A percentile compares a stretch with the other conserved stretches of the same genome.
These are phyloP conservation scores for Metarhizium guizhouense DNA, from an alignment of 2,329 filamentous ascomycete species.

Conservation along the genomic window DNA sequence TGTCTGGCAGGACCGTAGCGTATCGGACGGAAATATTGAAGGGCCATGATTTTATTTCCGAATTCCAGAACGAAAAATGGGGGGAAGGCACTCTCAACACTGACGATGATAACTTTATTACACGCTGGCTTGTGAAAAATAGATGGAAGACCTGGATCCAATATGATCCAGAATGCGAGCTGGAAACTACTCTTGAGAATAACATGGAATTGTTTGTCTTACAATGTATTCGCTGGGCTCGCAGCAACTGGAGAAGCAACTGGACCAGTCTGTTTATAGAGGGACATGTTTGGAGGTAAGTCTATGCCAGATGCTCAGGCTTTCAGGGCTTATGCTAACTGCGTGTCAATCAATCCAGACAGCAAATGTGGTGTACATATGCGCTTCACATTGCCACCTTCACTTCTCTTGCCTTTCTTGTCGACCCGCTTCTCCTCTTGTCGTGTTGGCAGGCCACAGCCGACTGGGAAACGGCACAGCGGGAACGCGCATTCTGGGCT, in stretches of 20 bases:
- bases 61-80: constrained; percentile 89
- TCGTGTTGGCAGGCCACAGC: constrained; percentile 61
- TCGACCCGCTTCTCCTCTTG: constrained; percentile 65
- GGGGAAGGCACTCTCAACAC: constrained; percentile 83
- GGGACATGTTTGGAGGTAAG: constrained; percentile 79
- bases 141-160: constrained; percentile 93
- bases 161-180: constrained; percentile 82
- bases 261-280: constrained; percentile 82
- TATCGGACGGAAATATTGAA: constrained; percentile 85
- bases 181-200: constrained; percentile 88
- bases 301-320: constrained; percentile 15
- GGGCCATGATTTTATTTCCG: constrained; percentile 75
- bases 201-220: constrained; percentile 73
- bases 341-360: constrained; percentile 39
- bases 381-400: constrained; percentile 88
- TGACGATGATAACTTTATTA: constrained; percentile 97
- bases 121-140: constrained; percentile 87
- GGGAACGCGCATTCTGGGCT: constrained; percentile 47
- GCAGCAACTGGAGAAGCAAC: constrained; percentile 97
- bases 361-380: constrained; percentile 89
- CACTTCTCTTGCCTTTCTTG: constrained; percentile 73
- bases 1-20: constrained; percentile 87
- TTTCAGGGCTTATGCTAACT: neutral
- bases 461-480: constrained; percentile 44
- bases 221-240: constrained; percentile 89